Base-by-base conservation (phyloP, 345 rosid genomes). In the Adansonia digitata region DNA sequence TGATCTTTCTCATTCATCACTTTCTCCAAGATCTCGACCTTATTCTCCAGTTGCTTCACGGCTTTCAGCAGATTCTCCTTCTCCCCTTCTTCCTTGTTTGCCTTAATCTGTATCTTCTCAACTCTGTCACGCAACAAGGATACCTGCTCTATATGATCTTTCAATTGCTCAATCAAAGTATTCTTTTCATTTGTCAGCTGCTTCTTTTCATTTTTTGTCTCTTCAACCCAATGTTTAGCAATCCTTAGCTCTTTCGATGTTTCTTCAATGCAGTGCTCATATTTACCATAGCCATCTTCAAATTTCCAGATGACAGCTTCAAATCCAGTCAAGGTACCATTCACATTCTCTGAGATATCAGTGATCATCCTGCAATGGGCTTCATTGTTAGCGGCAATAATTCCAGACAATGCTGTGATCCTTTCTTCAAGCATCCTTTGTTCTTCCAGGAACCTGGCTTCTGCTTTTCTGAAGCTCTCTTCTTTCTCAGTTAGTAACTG, bases 401-500 rank as follows among this genome's bases (percentile, higher is more conserved):
- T 78, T 63, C 72, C 85, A 0, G 85, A 82, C 78, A 91, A 71
- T 0, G 73, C 34, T 0, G 76, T 62, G 5, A 86, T 69, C 75
- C 76, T 86, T 77, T 85, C 93, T 84, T 90, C 88, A 5, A 95
- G 88, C 55, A 81, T 37, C 77, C 78, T 82, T 71, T 79, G 90
- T 77, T 95, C 87, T 86, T 89, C 87, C 76, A 73, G 77, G 80
- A 86, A 82, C 82, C 81, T 85, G 48, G 84, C 88, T 84, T 90
- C 97, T 20, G 87, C 86, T 74, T 83, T 83, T 82, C 83, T 85
- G 75, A 82, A 81, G 52, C 75, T 80, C 71, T 88, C 97, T 85
- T 93, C 99, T 74, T 77, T 90, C 88, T 93, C 97, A 0, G 81
- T 70, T 18, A 95, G 86, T 46, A 88, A 82, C 73, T 95, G 98